Base-by-base conservation (phyloP, 2,329 filamentous ascomycete species). In the Elsinoe fawcettii region DNA sequence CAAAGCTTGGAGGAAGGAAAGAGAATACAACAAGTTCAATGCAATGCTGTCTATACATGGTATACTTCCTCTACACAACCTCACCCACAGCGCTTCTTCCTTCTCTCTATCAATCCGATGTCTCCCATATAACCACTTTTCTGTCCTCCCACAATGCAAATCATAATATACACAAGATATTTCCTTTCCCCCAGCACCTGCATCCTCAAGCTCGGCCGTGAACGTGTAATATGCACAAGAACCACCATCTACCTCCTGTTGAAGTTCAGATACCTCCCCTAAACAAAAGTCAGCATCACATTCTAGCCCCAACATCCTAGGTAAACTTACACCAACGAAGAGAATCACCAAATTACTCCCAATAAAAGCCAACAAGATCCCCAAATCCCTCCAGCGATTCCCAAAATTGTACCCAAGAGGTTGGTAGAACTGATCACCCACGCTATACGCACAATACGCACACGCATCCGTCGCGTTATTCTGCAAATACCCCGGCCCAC, bases 391-490 rank as follows among this genome's bases (percentile, higher is more conserved):
- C 90, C 90, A 95, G 14, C 90, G 76, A 62, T 87, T 72, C 43
- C 75, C 73, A 64, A 85, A 95, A 2, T 73, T 74, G 65, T 95
- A 80, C 2, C 80, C 78, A 16, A 95, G 77, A 0, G 81, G 77
- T 55, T 74, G 67, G 67, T 88, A 95, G 66, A 92, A 95, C 73
- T 95, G 78, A 62, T 95, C 87, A 27, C 90, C 90, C 11, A 88
- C 74, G 60, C 80, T 84, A 73, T 83, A 95, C 0, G 89, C 87
- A 67, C 90, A 96, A 73, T 95, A 95, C 65, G 86, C 75, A 73
- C 90, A 95, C 20, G 77, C 72, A 47, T 74, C 79, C 0, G 86
- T 88, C 1, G 77, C 75, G 62, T 87, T 85, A 64, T 83, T 75
- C 36, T 81, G 76, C 2, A 95, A 69, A 64, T 95, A 95, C 0